A percentile compares a stretch with the other conserved stretches of the same genome.
Evolutionary conservation across 257 asterid genomes (phyloP).

Genomic region (Striga asiatica): DNA sequence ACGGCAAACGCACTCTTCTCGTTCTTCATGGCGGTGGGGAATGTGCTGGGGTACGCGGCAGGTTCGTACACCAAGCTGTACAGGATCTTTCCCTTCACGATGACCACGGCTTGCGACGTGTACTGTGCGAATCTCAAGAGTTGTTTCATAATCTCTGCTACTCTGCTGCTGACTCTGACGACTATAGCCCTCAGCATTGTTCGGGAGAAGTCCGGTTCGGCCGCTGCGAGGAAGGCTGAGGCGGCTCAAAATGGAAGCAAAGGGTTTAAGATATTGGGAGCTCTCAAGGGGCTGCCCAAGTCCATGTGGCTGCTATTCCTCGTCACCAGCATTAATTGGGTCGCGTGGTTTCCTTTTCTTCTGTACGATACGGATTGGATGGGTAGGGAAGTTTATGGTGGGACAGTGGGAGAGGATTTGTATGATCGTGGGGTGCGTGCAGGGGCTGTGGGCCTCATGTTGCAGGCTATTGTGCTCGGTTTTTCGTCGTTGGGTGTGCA

Average conservation of each 20-base stretch:
- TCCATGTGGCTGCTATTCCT: slow-evolving; percentile 12
- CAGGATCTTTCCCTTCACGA: not conserved
- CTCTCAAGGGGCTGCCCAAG: not conserved
- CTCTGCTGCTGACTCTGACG: not conserved
- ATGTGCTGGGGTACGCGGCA: not conserved
- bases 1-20: not conserved
- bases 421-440: slow-evolving; percentile 30
- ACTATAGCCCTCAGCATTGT: not conserved
- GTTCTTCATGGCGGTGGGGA: slow-evolving; percentile 1
- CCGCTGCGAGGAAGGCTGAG: not conserved
- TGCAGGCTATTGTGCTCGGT: slow-evolving; percentile 20
- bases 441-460: slow-evolving; percentile 30
- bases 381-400: slow-evolving; percentile 50
- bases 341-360: slow-evolving; percentile 31
- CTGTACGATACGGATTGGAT: slow-evolving; percentile 42
- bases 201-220: not conserved
- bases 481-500: not conserved
- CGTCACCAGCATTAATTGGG: slow-evolving; percentile 34
- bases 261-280: not conserved
- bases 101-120: not conserved
- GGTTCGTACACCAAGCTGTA: not conserved
- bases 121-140: not conserved
- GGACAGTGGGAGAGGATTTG: slow-evolving; percentile 6
- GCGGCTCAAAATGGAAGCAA: not conserved
- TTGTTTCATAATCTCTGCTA: not conserved